A percentile compares a stretch with the other conserved stretches of the same genome.
Evolutionary conservation across 2,329 filamentous ascomycete genomes (phyloP).

Genomic region (Verticillium longisporum): DNA sequence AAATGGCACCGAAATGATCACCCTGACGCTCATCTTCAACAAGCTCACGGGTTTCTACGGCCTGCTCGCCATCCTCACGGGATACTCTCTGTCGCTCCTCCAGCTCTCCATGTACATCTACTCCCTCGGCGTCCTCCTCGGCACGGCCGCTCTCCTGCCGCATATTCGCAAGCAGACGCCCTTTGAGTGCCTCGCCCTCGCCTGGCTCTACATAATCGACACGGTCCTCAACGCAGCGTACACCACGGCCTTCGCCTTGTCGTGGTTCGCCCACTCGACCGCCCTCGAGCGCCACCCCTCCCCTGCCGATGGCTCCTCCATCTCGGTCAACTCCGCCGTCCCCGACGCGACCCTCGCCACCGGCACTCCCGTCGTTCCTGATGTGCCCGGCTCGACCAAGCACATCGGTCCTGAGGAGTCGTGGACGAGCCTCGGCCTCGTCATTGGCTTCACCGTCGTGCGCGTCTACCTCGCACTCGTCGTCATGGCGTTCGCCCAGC

Average conservation of each 20-base stretch:
- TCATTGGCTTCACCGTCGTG: constrained; percentile 66
- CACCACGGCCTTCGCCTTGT: constrained; percentile 72
- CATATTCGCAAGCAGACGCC: constrained; percentile 75
- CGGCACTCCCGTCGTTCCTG: constrained; percentile 10
- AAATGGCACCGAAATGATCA: constrained; percentile 79
- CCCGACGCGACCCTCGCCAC: constrained; percentile 8
- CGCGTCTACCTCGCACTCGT: constrained; percentile 79
- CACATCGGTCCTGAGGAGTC: constrained; percentile 43
- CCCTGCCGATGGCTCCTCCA: constrained; percentile 10
- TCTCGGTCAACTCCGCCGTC: constrained; percentile 6
- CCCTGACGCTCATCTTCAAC: constrained; percentile 79
- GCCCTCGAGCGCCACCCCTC: constrained; percentile 13
- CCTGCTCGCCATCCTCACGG: constrained; percentile 80
- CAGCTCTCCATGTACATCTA: constrained; percentile 92
- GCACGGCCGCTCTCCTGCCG: constrained; percentile 65
- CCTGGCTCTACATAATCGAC: constrained; percentile 81
- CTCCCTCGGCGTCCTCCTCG: constrained; percentile 63
- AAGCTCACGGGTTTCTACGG: constrained; percentile 89
- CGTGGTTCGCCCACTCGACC: constrained; percentile 73
- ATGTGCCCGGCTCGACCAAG: constrained; percentile 10
- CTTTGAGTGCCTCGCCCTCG: constrained; percentile 72
- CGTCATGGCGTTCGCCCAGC: constrained; percentile 74
- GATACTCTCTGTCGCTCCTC: constrained; percentile 72
- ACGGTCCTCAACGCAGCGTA: constrained; percentile 75
- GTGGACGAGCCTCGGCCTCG: constrained; percentile 70